Conservation (phyloP, 2,329 filamentous ascomycete species). For the Plectosphaerella plurivora region DNA sequence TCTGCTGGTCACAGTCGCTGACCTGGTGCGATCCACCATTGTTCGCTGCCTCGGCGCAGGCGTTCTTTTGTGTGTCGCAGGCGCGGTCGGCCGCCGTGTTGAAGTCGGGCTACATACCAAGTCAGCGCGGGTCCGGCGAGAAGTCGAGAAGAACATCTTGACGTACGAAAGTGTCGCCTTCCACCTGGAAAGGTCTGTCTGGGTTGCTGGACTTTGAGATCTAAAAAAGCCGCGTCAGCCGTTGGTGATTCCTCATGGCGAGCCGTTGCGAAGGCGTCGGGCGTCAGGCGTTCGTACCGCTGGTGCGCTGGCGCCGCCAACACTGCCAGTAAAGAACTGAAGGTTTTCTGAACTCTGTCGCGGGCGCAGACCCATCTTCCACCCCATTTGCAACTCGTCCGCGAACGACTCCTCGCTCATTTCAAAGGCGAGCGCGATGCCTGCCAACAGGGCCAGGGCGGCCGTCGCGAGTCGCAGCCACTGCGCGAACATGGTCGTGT, state of each 20-base stretch:
- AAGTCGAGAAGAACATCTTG: background rate
- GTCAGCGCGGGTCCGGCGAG: conserved; percentile 2
- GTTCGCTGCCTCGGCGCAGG: conserved; percentile 38
- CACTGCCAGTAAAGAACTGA: conserved; percentile 33
- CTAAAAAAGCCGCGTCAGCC: conserved; percentile 12
- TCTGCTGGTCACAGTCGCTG: conserved; percentile 39
- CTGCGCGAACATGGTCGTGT: background rate
- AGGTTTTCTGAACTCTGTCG: conserved; percentile 28
- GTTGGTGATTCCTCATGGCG: background rate
- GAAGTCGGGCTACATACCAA: conserved; percentile 33
- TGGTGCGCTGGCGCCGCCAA: conserved; percentile 32
- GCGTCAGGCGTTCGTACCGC: conserved; percentile 19
- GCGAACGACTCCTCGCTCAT: conserved; percentile 19
- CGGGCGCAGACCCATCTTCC: conserved; percentile 29
- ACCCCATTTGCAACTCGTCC: conserved; percentile 25
- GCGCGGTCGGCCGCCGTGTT: conserved; percentile 33
- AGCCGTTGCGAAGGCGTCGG: background rate
- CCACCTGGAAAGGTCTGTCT: conserved; percentile 35
- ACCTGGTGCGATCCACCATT: conserved; percentile 29
- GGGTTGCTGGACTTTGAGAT: conserved; percentile 34
- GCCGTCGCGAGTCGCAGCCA: background rate
- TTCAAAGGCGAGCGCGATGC: conserved; percentile 13
- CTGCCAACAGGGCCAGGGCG: conserved; percentile 1
- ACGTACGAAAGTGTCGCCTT: conserved; percentile 40
- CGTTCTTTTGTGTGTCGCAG: conserved; percentile 46